A percentile compares a stretch with the other conserved stretches of the same genome.
Conservation (phyloP, 2,329 filamentous ascomycete species). For the Phaeosphaeria sp. region DNA sequence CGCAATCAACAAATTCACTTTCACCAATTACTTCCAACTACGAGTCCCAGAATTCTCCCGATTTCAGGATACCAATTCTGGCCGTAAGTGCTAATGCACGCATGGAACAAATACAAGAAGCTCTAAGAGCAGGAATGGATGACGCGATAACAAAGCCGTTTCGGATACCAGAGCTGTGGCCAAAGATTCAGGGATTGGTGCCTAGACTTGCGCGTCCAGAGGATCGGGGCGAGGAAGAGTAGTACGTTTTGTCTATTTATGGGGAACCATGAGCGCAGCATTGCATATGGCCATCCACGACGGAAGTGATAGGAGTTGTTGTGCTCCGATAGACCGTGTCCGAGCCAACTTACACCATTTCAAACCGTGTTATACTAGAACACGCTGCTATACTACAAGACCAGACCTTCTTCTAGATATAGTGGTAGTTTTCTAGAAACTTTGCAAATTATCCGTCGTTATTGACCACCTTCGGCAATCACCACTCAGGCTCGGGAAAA, state of each 20-base stretch:
- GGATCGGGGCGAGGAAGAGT: not conserved
- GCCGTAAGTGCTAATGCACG: conserved; percentile 46
- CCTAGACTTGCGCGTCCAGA: not conserved
- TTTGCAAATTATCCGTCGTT: no score
- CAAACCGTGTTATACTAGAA: no score
- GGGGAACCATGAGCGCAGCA: not conserved
- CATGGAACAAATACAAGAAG: conserved; percentile 38
- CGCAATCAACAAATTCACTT: not conserved
- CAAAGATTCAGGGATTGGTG: conserved; percentile 2
- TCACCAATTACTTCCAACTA: not conserved
- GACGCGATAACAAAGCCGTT: conserved; percentile 37
- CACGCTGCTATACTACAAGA: no score
- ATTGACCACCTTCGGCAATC: no score
- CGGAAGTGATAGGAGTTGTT: no score
- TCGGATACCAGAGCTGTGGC: conserved; percentile 26
- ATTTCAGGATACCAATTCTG: conserved; percentile 30
- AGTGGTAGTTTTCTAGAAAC: no score
- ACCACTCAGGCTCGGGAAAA: no score
- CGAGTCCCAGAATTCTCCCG: not conserved
- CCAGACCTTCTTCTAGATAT: no score
- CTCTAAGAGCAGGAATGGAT: conserved; percentile 41
- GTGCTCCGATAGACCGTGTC: no score
- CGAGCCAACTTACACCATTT: no score
- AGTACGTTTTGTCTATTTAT: not conserved
- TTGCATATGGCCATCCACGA: no score